These are phyloP conservation scores for Cicer yamashitae DNA, from an alignment of 306 rosid genomes.

Conservation along the genomic window DNA sequence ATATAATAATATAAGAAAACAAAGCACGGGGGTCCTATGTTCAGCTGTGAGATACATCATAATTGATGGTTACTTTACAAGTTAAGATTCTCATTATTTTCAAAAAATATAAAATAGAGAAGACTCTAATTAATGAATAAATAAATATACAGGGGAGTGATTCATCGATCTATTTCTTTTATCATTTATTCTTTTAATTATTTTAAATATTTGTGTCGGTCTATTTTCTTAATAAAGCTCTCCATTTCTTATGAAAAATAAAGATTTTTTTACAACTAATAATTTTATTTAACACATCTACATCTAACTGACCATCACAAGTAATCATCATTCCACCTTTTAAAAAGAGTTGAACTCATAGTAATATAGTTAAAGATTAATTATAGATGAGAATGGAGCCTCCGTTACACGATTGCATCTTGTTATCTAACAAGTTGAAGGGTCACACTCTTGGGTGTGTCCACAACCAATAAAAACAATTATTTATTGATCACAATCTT, in stretches of 20 bases:
- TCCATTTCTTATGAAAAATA: not conserved
- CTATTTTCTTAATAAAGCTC: not conserved
- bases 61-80: slow-evolving; percentile 1
- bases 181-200: not conserved
- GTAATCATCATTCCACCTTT: not conserved
- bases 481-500: slow-evolving; percentile 15
- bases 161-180: too few relatives aligned
- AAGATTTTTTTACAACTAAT: not conserved
- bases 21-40: slow-evolving; percentile 10
- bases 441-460: slow-evolving; percentile 27
- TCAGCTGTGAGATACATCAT: slow-evolving; percentile 25
- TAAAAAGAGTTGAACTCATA: not conserved
- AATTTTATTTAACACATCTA: not conserved
- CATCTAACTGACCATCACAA: not conserved
- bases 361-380: not conserved
- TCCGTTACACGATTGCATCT: slow-evolving; percentile 15
- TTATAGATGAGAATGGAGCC: not conserved
- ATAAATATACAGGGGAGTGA: too few relatives aligned
- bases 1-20: not conserved
- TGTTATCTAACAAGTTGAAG: slow-evolving; percentile 36
- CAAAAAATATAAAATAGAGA: too few relatives aligned
- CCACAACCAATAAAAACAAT: slow-evolving; percentile 19
- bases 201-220: not conserved
- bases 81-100: too few relatives aligned
- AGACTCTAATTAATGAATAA: too few relatives aligned